Conservation (phyloP, 2,329 filamentous ascomycete species). For the Fusarium albidum region DNA sequence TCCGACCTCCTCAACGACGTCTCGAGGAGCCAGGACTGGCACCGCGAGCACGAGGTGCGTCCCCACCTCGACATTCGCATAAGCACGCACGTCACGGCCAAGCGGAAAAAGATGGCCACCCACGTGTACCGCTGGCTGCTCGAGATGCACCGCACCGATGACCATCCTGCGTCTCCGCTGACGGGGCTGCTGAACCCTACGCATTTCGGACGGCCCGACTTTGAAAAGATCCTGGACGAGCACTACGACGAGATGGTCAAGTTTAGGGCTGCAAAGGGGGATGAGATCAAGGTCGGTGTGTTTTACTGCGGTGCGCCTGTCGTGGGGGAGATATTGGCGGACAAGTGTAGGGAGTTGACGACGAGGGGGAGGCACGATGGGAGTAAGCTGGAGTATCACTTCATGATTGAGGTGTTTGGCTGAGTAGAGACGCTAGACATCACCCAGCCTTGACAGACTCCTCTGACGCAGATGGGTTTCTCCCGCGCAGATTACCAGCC, state of each 20-base stretch:
- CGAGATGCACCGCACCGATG: constrained; percentile 61
- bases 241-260: constrained; percentile 63
- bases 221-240: constrained; percentile 58
- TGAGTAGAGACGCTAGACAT: no score
- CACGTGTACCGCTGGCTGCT: constrained; percentile 65
- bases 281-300: constrained; percentile 58
- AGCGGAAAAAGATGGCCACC: constrained; percentile 59
- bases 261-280: constrained; percentile 40
- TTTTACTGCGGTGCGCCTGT: constrained; percentile 65
- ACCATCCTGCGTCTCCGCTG: constrained; percentile 59
- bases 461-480: not conserved
- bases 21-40: constrained; percentile 48
- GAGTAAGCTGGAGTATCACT: constrained; percentile 62
- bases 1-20: constrained; percentile 63
- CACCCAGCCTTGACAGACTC: not conserved
- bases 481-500: constrained; percentile 34
- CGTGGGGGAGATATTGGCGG: constrained; percentile 63
- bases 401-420: constrained; percentile 66
- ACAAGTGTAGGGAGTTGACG: constrained; percentile 60
- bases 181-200: constrained; percentile 63
- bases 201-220: constrained; percentile 63
- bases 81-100: constrained; percentile 64
- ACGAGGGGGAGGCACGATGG: constrained; percentile 59
- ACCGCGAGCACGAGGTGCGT: constrained; percentile 46
- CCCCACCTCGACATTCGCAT: constrained; percentile 61